These are phyloP conservation scores for Boletellus ananiceps DNA, from an alignment of 768 basidiomycete genomes.

Conservation along the genomic window DNA sequence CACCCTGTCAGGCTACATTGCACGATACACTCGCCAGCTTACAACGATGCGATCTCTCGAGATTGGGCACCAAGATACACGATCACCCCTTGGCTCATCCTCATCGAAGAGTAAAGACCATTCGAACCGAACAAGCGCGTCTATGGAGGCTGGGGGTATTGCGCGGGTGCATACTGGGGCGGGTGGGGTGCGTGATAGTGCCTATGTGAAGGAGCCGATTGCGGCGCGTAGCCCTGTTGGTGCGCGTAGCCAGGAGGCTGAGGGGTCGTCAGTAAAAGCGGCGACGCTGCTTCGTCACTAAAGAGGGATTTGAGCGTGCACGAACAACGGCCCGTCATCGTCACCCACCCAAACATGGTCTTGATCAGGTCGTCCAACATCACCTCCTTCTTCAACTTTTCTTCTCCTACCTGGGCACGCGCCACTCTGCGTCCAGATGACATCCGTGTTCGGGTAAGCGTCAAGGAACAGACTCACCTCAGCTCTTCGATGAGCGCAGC, in stretches of 20 bases:
- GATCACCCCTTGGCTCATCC: too few species aligned
- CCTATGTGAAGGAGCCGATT: conserved; percentile 3
- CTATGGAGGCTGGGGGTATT: conserved; percentile 18
- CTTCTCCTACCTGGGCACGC: conserved; percentile 47
- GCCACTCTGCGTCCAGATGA: conserved; percentile 30
- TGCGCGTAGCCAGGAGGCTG: conserved; percentile 9
- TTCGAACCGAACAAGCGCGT: neutral
- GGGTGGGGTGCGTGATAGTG: conserved; percentile 11
- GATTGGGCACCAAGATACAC: too few species aligned
- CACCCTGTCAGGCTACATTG: neutral
- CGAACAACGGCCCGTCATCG: neutral
- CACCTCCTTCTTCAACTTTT: conserved; percentile 58
- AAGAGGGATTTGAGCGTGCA: neutral
- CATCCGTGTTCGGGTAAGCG: neutral
- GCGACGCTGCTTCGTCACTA: conserved; percentile 26
- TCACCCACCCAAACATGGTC: conserved; percentile 47
- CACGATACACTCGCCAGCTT: neutral
- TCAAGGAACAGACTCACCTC: conserved; percentile 20
- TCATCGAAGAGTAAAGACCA: neutral
- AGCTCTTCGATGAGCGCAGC: conserved; percentile 63
- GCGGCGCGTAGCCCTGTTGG: conserved; percentile 8
- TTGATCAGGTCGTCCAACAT: conserved; percentile 52
- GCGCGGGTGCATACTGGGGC: conserved; percentile 10
- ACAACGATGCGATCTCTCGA: too few species aligned
- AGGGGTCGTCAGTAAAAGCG: conserved; percentile 11